Conservation (phyloP, 2,329 filamentous ascomycete species). For the Colletotrichum sp. region DNA sequence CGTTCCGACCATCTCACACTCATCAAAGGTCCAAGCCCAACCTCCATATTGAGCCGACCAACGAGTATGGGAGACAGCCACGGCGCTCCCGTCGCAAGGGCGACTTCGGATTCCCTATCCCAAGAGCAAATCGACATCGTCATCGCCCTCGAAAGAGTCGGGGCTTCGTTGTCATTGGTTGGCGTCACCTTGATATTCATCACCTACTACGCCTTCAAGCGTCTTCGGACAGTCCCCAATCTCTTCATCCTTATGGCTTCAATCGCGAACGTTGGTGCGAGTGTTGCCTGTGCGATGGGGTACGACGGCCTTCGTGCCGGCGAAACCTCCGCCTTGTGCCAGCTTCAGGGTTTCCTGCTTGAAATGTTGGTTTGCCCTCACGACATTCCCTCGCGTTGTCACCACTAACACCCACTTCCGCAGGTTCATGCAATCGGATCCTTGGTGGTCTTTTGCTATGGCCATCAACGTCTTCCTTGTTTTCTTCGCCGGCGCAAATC, state of each 20-base stretch:
- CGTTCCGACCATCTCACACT: background rate
- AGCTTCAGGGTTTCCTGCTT: conserved; percentile 64
- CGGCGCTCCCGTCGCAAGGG: background rate
- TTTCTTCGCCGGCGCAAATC: conserved; percentile 64
- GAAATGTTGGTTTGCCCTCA: conserved; percentile 63
- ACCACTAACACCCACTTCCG: background rate
- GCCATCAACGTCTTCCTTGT: conserved; percentile 80
- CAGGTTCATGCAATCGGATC: conserved; percentile 80
- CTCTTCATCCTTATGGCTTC: conserved; percentile 68
- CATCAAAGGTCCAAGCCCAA: background rate
- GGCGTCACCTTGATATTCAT: conserved; percentile 57
- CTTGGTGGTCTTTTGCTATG: conserved; percentile 83
- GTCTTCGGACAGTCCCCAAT: conserved; percentile 63
- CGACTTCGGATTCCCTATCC: conserved; percentile 28
- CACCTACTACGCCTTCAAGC: conserved; percentile 55
- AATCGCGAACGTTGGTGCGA: conserved; percentile 63
- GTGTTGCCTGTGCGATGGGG: conserved; percentile 73
- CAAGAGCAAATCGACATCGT: conserved; percentile 25
- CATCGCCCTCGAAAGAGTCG: conserved; percentile 30
- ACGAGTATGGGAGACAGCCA: background rate
- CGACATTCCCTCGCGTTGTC: background rate
- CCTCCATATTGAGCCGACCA: background rate
- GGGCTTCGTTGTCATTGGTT: conserved; percentile 57
- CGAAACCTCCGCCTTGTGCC: conserved; percentile 62
- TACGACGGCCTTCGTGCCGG: conserved; percentile 65